Evolutionary conservation across 1,139 yeast species (phyloP).

Genomic region (Spencermartinsiella ligniputridi): DNA sequence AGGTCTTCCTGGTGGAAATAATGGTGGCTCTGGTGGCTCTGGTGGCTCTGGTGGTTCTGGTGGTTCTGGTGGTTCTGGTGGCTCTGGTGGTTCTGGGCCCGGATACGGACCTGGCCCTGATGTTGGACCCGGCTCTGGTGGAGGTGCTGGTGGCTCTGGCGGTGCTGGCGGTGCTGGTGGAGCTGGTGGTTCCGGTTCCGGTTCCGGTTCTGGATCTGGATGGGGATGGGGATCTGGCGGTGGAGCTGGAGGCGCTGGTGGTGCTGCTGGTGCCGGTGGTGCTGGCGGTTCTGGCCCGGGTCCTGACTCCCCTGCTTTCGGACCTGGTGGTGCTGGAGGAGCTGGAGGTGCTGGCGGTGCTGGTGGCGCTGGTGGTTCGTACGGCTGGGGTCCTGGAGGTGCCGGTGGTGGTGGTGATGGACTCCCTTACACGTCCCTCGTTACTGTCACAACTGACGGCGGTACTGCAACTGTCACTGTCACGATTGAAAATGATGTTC

Average conservation of each 20-base stretch:
- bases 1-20: slow-evolving; percentile 8
- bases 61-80: slow-evolving; percentile 20
- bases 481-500: neutral
- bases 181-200: slow-evolving; percentile 8
- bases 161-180: slow-evolving; percentile 3
- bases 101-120: slow-evolving; percentile 1
- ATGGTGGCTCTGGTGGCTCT: slow-evolving; percentile 14
- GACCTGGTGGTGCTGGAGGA: slow-evolving; percentile 9
- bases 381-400: neutral
- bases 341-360: slow-evolving; percentile 5
- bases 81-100: slow-evolving; percentile 10
- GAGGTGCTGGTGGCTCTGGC: slow-evolving; percentile 5
- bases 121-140: slow-evolving; percentile 1
- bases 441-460: neutral
- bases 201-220: slow-evolving; percentile 10
- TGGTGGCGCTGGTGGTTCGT: neutral
- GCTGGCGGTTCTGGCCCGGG: slow-evolving; percentile 8
- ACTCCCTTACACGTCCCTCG: neutral
- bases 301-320: neutral
- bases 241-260: slow-evolving; percentile 14
- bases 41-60: slow-evolving; percentile 18
- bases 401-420: neutral
- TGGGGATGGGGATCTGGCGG: too few relatives aligned
- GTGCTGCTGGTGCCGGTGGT: slow-evolving; percentile 10
- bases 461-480: neutral